Base-by-base conservation (phyloP, 306 rosid species). In the Betula pendula region DNA sequence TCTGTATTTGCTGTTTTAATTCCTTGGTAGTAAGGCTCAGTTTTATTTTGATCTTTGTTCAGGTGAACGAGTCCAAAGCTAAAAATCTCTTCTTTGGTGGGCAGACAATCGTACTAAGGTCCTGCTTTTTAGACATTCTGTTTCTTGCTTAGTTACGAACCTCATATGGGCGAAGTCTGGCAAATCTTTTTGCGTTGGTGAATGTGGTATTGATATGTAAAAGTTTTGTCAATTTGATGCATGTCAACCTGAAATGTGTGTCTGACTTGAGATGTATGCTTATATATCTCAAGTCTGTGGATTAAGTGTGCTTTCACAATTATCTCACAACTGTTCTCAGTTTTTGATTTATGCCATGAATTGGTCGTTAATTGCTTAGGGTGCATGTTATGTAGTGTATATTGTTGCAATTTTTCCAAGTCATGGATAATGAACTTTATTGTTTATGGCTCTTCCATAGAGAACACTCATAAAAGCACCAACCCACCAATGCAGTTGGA, bases 31-130 rank as follows among this genome's bases (percentile, higher is more conserved):
- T 35, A 42, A 60, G 24, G 59, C 76, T 76, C 55, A 48, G 65
- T 68, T 45, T 42, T 20, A 79, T 77, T 69, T 75, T 72, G 53
- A 80, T 67, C 67, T 73, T 53, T 49, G 56, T 73, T 77, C 86
- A 93, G 98, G 96, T 90, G 73, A 93, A 93, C 44, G 88, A 88
- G 53, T 44, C 55, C 74, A 88, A 88, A 84, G 86, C 75, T 40
- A 68, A 24, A 1, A 85, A 80, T 83, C 81, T 89, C 75, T 76
- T 81, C 70, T 73, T 77, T 83, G 92, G 93, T 24, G 88, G 90
- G 70, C 78, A 80, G 81, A 81, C 47, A 73, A 78, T 92, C 72
- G 40, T 77, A 53, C 72, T 92, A 84, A 95, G 98, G 98, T 94
- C 84, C 58, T 66, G 71, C 73, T 35, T 70, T 85, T 51, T 77